A percentile compares a stretch with the other conserved stretches of the same genome.
phyloP scores from a whole-genome alignment of 2,329 filamentous ascomycete species.

The Tolypocladium ophioglossoides region DNA sequence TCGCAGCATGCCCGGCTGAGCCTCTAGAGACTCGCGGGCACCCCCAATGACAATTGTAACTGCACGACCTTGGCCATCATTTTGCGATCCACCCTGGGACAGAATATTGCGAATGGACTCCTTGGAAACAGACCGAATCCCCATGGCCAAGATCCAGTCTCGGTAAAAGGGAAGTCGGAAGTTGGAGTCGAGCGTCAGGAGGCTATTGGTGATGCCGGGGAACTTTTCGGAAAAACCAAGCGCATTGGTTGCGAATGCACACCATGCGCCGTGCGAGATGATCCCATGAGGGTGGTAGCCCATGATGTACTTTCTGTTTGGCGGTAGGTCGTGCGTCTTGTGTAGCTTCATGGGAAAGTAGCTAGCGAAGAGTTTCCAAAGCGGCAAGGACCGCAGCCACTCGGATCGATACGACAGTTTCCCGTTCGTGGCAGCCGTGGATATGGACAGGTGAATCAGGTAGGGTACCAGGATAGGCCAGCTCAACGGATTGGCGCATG shows the following conservation, averaged over 20 bases:
- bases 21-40: constrained; percentile 83
- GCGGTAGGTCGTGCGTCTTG: constrained; percentile 67
- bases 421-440: constrained; percentile 66
- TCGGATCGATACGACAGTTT: constrained; percentile 64
- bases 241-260: constrained; percentile 81
- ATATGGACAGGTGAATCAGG: constrained; percentile 72
- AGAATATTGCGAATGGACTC: constrained; percentile 87
- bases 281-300: constrained; percentile 97
- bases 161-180: constrained; percentile 90
- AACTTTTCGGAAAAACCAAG: constrained; percentile 81
- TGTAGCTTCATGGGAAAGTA: constrained; percentile 89
- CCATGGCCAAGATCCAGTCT: constrained; percentile 86
- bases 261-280: constrained; percentile 92
- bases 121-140: constrained; percentile 78
- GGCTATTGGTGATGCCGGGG: constrained; percentile 86
- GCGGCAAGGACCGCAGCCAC: constrained; percentile 57
- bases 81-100: constrained; percentile 64
- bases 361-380: constrained; percentile 84
- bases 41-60: constrained; percentile 95
- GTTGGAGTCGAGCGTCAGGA: constrained; percentile 91
- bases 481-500: constrained; percentile 80
- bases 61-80: constrained; percentile 82
- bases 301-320: constrained; percentile 88
- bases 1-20: constrained; percentile 64
- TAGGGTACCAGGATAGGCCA: constrained; percentile 77